A percentile compares a stretch with the other conserved stretches of the same genome.
These are phyloP conservation scores for Populus nigra DNA, from an alignment of 345 rosid species.

Conservation along the genomic window DNA sequence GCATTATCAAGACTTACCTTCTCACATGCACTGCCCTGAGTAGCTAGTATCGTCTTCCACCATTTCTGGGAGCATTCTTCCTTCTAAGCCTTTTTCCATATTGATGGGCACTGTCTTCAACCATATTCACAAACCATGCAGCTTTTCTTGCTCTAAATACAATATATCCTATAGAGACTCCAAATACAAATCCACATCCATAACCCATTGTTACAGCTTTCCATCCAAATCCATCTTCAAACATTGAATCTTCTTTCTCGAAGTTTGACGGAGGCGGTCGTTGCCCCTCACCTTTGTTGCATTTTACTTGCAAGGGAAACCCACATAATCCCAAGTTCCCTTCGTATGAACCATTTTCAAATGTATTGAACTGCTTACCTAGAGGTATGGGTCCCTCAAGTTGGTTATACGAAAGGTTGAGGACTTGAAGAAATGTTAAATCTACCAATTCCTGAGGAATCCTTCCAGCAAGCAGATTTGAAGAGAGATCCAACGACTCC, in stretches of 20 bases:
- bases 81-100: not conserved
- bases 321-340: slow-evolving; percentile 24
- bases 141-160: too few species aligned
- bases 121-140: not conserved
- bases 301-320: not conserved
- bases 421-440: not conserved
- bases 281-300: not conserved
- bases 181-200: too few species aligned
- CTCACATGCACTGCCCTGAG: too few species aligned
- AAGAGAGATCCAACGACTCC: too few species aligned
- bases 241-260: not conserved
- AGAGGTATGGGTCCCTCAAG: slow-evolving; percentile 6
- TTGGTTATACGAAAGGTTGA: not conserved
- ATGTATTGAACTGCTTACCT: not conserved
- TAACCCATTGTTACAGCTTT: too few species aligned
- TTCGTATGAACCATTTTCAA: not conserved
- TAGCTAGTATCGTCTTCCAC: too few species aligned
- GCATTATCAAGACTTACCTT: too few species aligned
- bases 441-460: not conserved
- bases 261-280: not conserved
- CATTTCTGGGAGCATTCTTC: not conserved
- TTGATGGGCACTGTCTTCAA: not conserved
- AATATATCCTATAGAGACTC: too few species aligned
- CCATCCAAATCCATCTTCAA: not conserved
- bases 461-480: too few species aligned